phyloP scores from a whole-genome alignment of 768 basidiomycete genomes.

The Strobilomyces dryophilus region DNA sequence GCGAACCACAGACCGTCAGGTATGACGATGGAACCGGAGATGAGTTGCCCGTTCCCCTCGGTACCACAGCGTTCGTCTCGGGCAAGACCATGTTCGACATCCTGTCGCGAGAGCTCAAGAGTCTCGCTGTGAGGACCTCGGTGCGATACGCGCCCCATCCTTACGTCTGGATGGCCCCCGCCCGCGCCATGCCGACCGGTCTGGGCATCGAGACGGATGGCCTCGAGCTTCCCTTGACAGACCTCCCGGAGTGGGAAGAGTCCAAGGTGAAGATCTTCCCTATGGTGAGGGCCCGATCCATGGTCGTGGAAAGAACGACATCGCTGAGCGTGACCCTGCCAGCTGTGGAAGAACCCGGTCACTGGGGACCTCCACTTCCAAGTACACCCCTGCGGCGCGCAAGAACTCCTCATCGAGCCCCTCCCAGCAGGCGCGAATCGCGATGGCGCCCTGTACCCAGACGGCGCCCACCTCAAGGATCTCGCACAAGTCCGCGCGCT shows the following conservation, averaged over 20 bases:
- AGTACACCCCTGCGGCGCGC: slow-evolving; percentile 79
- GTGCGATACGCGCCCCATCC: slow-evolving; percentile 84
- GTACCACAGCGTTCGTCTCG: slow-evolving; percentile 81
- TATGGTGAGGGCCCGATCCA: slow-evolving; percentile 36
- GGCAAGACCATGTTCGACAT: slow-evolving; percentile 84
- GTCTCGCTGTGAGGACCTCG: slow-evolving; percentile 68
- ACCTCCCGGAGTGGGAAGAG: slow-evolving; percentile 83
- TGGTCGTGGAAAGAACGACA: neutral
- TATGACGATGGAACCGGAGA: slow-evolving; percentile 90
- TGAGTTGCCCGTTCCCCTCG: slow-evolving; percentile 75
- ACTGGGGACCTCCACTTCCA: slow-evolving; percentile 83
- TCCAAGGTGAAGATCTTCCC: slow-evolving; percentile 69
- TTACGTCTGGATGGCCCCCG: slow-evolving; percentile 87
- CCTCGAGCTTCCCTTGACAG: slow-evolving; percentile 57
- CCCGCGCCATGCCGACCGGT: slow-evolving; percentile 70
- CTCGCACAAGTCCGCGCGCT: slow-evolving; percentile 67
- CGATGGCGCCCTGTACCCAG: slow-evolving; percentile 72
- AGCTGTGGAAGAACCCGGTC: slow-evolving; percentile 92
- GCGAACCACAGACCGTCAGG: slow-evolving; percentile 56
- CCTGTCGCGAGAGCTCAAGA: slow-evolving; percentile 66
- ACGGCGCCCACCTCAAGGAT: slow-evolving; percentile 74
- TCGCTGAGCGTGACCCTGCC: neutral
- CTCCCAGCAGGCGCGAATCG: slow-evolving; percentile 57
- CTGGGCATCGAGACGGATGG: slow-evolving; percentile 81
- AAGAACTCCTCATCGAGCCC: slow-evolving; percentile 67